A percentile compares a stretch with the other conserved stretches of the same genome.
These are phyloP conservation scores for Letharia columbiana DNA, from an alignment of 495 filamentous ascomycete species.

Conservation along the genomic window DNA sequence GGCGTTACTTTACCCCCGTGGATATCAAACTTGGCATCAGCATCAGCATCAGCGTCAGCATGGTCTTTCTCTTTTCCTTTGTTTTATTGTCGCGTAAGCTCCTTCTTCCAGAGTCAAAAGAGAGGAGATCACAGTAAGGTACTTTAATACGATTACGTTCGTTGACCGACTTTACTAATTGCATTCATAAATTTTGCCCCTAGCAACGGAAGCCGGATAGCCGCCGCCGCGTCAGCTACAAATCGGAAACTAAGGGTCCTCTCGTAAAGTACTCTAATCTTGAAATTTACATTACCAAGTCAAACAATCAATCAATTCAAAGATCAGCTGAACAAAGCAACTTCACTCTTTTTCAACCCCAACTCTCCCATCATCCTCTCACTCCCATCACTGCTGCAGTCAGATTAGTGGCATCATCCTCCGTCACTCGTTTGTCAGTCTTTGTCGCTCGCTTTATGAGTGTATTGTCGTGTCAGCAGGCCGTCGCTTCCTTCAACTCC, in stretches of 20 bases:
- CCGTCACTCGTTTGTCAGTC: neutral
- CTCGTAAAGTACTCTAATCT: no score
- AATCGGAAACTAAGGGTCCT: neutral
- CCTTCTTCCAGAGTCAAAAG: neutral
- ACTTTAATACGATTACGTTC: neutral
- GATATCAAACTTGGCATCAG: no score
- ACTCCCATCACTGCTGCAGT: neutral
- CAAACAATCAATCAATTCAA: neutral
- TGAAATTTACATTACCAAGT: no score
- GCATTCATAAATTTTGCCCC: slow-evolving; percentile 1
- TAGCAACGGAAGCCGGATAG: slow-evolving; percentile 11
- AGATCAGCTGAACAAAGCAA: slow-evolving; percentile 1
- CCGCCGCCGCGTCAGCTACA: slow-evolving; percentile 13
- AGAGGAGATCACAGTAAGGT: neutral
- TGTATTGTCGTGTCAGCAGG: neutral
- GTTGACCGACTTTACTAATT: neutral
- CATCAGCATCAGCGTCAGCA: no score
- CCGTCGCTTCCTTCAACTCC: neutral
- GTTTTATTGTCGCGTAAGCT: neutral
- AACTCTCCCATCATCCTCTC: neutral
- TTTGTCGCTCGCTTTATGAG: neutral
- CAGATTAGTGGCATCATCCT: neutral
- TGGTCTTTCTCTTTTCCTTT: neutral
- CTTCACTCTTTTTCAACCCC: neutral
- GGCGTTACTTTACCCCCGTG: no score